These are phyloP conservation scores for Neurospora tetrasperma DNA, from an alignment of 495 filamentous ascomycete genomes.

Conservation along the genomic window DNA sequence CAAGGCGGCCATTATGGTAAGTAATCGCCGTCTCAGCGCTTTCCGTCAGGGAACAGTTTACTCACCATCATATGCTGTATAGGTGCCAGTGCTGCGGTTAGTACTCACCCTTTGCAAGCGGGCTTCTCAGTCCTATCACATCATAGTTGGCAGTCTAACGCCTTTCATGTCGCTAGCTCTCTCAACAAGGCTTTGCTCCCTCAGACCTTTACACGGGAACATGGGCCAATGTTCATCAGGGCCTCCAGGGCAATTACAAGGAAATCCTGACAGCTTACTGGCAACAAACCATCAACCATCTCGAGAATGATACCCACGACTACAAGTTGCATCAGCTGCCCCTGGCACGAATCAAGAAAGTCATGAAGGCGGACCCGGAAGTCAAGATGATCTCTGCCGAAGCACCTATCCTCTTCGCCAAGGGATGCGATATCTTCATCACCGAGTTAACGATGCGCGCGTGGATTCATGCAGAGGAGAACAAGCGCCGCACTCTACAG, in stretches of 20 bases:
- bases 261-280: conserved; percentile 97
- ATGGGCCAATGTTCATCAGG: conserved; percentile 97
- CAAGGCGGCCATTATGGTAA: conserved; percentile 86
- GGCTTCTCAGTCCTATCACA: conserved; percentile 1
- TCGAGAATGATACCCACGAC: conserved; percentile 91
- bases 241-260: conserved; percentile 82
- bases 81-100: conserved; percentile 78
- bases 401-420: conserved; percentile 94
- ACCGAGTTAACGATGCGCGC: conserved; percentile 98
- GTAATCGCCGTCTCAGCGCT: conserved; percentile 20
- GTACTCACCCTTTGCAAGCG: conserved; percentile 19
- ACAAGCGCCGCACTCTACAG: conserved; percentile 92
- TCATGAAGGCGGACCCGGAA: conserved; percentile 98
- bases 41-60: neutral
- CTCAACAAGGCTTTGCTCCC: conserved; percentile 69
- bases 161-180: conserved; percentile 39
- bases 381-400: conserved; percentile 99
- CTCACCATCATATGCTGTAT: conserved; percentile 19
- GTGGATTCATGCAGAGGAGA: conserved; percentile 99
- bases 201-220: conserved; percentile 84
- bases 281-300: conserved; percentile 92
- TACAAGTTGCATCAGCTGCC: conserved; percentile 97
- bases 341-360: conserved; percentile 95
- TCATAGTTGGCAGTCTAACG: conserved; percentile 5
- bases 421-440: conserved; percentile 99